A percentile compares a stretch with the other conserved stretches of the same genome.
Evolutionary conservation across 2,329 filamentous ascomycete species (phyloP).

Genomic region (Ophiostoma fasciatum): DNA sequence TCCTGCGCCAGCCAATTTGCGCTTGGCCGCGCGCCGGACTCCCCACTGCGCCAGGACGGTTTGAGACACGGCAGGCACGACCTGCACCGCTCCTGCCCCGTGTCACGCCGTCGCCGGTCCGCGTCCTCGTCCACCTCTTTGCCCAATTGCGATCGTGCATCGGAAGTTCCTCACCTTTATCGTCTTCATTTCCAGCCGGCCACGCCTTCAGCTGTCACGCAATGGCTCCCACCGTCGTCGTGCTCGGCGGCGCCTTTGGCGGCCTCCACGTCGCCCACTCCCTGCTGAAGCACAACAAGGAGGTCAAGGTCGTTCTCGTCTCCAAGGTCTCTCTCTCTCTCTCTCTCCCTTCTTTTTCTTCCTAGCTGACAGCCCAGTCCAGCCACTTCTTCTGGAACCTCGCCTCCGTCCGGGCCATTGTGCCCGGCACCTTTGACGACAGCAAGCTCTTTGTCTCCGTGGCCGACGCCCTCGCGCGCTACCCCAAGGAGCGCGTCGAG

Average conservation of each 20-base stretch:
- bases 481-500: slow-evolving; percentile 33
- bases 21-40: no score
- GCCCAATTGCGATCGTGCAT: no score
- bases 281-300: slow-evolving; percentile 33
- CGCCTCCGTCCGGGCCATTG: slow-evolving; percentile 38
- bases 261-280: slow-evolving; percentile 39
- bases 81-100: no score
- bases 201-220: background rate
- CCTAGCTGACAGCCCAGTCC: slow-evolving; percentile 23
- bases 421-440: slow-evolving; percentile 33
- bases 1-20: no score
- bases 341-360: background rate
- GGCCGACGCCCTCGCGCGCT: slow-evolving; percentile 31
- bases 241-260: slow-evolving; percentile 38
- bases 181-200: no score
- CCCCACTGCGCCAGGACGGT: no score
- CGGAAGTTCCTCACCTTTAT: background rate
- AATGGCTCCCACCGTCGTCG: slow-evolving; percentile 37
- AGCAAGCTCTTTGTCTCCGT: slow-evolving; percentile 36
- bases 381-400: slow-evolving; percentile 46
- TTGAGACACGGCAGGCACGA: no score
- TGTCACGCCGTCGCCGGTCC: no score
- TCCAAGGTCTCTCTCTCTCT: slow-evolving; percentile 28
- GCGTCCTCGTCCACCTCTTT: no score
- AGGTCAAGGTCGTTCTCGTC: slow-evolving; percentile 39